A percentile compares a stretch with the other conserved stretches of the same genome.
These are phyloP conservation scores for Arthrinium phaeospermum DNA, from an alignment of 2,329 filamentous ascomycete species.

Conservation along the genomic window DNA sequence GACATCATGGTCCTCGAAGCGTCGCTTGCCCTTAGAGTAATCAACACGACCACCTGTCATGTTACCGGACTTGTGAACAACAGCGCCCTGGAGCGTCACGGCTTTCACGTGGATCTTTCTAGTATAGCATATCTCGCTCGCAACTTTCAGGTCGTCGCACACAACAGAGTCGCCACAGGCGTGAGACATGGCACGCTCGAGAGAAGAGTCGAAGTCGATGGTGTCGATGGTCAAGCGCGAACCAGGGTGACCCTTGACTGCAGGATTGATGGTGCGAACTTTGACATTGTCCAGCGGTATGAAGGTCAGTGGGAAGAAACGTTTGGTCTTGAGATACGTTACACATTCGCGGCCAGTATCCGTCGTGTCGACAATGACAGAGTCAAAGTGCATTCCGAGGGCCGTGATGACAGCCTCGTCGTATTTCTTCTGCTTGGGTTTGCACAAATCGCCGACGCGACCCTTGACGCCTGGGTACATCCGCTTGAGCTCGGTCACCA, in stretches of 20 bases:
- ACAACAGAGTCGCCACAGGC: slow-evolving; percentile 95
- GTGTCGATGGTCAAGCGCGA: slow-evolving; percentile 93
- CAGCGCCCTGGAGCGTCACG: slow-evolving; percentile 91
- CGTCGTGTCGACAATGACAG: slow-evolving; percentile 92
- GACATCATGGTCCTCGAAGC: slow-evolving; percentile 89
- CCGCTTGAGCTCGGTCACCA: slow-evolving; percentile 83
- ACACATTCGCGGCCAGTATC: slow-evolving; percentile 95
- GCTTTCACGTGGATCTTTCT: slow-evolving; percentile 88
- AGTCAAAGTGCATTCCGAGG: slow-evolving; percentile 90
- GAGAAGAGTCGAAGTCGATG: slow-evolving; percentile 86
- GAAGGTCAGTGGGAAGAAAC: slow-evolving; percentile 87
- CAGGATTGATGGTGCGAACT: slow-evolving; percentile 87
- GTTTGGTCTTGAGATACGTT: slow-evolving; percentile 89
- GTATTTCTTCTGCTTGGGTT: slow-evolving; percentile 96
- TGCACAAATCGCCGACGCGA: slow-evolving; percentile 88
- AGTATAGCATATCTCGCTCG: slow-evolving; percentile 88
- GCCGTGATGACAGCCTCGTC: slow-evolving; percentile 92
- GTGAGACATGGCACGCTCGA: slow-evolving; percentile 92
- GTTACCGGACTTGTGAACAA: slow-evolving; percentile 94
- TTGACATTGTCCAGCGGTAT: slow-evolving; percentile 98
- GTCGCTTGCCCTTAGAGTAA: slow-evolving; percentile 75
- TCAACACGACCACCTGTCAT: slow-evolving; percentile 94
- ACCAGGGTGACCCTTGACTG: slow-evolving; percentile 85
- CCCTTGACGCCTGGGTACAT: slow-evolving; percentile 93
- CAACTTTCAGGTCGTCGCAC: slow-evolving; percentile 84